phyloP scores from a whole-genome alignment of 1,284 basidiomycete genomes.

The Naganishia cerealis region DNA sequence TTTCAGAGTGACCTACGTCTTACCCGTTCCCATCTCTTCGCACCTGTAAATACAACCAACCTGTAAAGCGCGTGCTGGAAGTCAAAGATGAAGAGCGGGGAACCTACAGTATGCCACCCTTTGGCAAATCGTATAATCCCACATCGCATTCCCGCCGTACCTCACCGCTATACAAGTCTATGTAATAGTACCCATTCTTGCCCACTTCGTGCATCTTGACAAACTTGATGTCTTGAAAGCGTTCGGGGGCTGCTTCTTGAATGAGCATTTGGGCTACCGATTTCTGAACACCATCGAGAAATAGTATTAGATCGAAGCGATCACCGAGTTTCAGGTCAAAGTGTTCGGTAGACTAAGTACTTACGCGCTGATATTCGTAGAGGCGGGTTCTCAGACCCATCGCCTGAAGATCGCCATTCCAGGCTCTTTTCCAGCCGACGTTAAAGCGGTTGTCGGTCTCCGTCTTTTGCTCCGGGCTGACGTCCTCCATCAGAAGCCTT shows the following conservation, averaged over 20 bases:
- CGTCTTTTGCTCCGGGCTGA: no score
- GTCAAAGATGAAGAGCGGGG: background rate
- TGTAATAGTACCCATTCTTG: constrained; percentile 37
- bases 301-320: background rate
- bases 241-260: constrained; percentile 43
- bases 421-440: background rate
- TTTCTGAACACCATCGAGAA: constrained; percentile 10
- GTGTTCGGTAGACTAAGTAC: constrained; percentile 5
- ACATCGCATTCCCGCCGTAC: constrained; percentile 40
- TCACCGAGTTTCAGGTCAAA: background rate
- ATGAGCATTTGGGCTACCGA: constrained; percentile 40
- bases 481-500: background rate
- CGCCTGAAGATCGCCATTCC: constrained; percentile 23
- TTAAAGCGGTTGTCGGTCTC: background rate
- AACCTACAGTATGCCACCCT: constrained; percentile 49
- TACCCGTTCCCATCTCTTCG: constrained; percentile 56
- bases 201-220: constrained; percentile 22
- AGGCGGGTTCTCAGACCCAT: constrained; percentile 41
- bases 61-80: background rate
- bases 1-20: constrained; percentile 39
- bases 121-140: constrained; percentile 43
- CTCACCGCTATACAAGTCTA: constrained; percentile 44
- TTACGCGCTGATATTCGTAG: constrained; percentile 48
- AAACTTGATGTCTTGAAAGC: constrained; percentile 38
- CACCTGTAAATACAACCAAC: constrained; percentile 37